Percentiles rank a stretch among this genome's conserved stretches.
Evolutionary conservation across 305 asterid genomes (phyloP).

Genomic region (Rubia balearica): DNA sequence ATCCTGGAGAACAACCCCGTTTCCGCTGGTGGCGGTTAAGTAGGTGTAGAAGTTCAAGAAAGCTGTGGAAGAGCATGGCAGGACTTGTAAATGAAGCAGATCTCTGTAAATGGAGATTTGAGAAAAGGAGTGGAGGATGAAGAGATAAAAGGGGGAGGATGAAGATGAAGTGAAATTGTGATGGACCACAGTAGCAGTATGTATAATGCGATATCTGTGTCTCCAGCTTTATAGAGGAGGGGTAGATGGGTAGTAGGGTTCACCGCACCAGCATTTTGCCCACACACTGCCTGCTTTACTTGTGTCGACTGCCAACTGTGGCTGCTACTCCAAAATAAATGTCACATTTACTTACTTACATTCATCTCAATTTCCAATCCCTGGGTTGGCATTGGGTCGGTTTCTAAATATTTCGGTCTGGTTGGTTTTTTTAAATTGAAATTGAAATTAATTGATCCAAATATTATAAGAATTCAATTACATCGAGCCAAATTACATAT

Average conservation of each 20-base stretch:
- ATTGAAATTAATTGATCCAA: too few relatives aligned
- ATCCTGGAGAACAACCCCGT: too few relatives aligned
- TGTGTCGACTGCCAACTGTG: constrained; percentile 38
- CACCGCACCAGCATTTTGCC: constrained; percentile 30
- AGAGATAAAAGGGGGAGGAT: neutral
- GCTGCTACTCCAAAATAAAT: neutral
- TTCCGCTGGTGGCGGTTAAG: too few relatives aligned
- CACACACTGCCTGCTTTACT: constrained; percentile 45
- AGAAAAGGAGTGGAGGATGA: neutral
- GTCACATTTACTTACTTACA: neutral
- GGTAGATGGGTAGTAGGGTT: constrained; percentile 23
- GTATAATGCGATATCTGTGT: constrained; percentile 15
- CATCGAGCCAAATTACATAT: too few relatives aligned
- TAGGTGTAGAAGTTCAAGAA: constrained; percentile 73
- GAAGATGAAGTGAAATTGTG: constrained; percentile 17
- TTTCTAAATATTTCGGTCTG: too few relatives aligned
- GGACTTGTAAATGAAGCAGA: constrained; percentile 19
- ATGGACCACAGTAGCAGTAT: constrained; percentile 46
- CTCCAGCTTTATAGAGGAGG: constrained; percentile 23
- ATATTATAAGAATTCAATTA: too few relatives aligned
- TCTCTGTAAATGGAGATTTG: neutral
- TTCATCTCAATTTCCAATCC: neutral
- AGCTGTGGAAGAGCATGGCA: constrained; percentile 97
- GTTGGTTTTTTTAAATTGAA: too few relatives aligned
- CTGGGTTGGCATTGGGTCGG: too few relatives aligned